Evolutionary conservation across 176 grass and related monocot species (phyloP), one percentile per base, ranked within the genome.

Genomic region (Triticum dicoccoides): DNA sequence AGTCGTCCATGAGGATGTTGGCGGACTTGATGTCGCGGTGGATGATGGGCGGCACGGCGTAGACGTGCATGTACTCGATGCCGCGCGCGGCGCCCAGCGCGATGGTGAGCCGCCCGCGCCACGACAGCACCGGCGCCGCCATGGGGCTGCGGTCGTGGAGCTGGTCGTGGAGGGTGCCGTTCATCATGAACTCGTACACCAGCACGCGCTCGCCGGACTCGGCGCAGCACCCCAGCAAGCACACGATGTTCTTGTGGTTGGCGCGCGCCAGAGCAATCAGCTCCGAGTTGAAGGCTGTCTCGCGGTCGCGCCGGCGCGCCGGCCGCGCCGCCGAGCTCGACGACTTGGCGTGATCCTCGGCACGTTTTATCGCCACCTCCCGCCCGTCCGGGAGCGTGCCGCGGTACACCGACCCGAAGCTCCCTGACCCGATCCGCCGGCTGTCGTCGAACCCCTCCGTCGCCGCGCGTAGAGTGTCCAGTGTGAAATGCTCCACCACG

Each of bases 61-160:
- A 98, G n/a, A 80, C 84, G 87, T 98, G 96, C 86, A 98, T 95
- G 90, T 98, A 95, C 84, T 98, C 93, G 85, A 98, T 89, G 37
- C 96, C 96, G 8, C 93, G 81, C 11, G 96, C 96, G 10, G 93
- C 93, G 86, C 90, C 96, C 29, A 96, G 91, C 15, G 96, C 93
- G 38, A 98, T 77, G 42, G 73, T 81, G 18, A 98, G 91, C 1
- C 96, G 90, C 4, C 81, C 89, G 10, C 90, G 76, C 93, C 89
- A 90, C 14, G 84, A 84, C 15, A 77, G 37, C 49, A 86, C 38
- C n/a, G 76, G 84, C 51, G 73, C 59, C n/a, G 90, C 84, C 78
- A 88, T 69, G 7, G 87, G 88, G 42, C 44, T 81, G 0, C 69
- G 85, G 84, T 78, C 76, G 84, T 95, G 96, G 51, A 98, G 93